Base-by-base conservation (phyloP, 805 yeast genomes). In the Ogataea sp. region DNA sequence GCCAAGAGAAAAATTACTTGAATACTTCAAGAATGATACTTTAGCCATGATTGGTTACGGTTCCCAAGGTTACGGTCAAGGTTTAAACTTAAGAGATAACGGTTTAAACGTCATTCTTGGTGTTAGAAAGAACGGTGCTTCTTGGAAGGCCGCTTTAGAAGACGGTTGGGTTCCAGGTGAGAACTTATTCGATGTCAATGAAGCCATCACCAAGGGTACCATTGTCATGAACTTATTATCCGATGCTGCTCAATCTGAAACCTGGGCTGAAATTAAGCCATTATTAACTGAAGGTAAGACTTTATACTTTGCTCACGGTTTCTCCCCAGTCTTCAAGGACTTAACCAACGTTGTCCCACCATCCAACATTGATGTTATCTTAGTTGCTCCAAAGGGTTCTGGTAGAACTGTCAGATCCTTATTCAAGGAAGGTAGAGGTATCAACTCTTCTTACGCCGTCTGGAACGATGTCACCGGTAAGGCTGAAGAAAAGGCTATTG, bases 101-200 rank as follows among this genome's bases (percentile, higher is more conserved):
- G 98, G 98, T 70, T 70, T 93, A 62, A 90, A 90, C 68, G 98
- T 90, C 56, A 85, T 93, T 65, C 75, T 93, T 55, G 98, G 98
- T 80, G 98, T 93, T 59, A 81, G 98, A 72, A 87, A 93, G 78
- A 70, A 86, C 64, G 98, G 98, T 77, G 93, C 96, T 52, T 93
- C 97, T 43, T 93, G 98, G 98, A 90, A 90, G 75, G 95, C 96
- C 55, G 98, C 98, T 62, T 72, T 87, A 57, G 98, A 93, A 72
- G 98, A 93, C 68, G 98, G 98, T 59, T 93, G 98, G 98, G 96
- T 93, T 55, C 96, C 97, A 68, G 98, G 98, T 67, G 86, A 90
- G 77, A 93, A 83, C 80, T 78, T 93, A 67, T 93, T 93, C 68
- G 89, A 83, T 51, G 96, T 93, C 52, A 75, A 76, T 53, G 97